Percentiles rank a stretch among this genome's conserved stretches.
phyloP scores from a whole-genome alignment of 116 monocot genomes.

The Phalaenopsis hybrid region DNA sequence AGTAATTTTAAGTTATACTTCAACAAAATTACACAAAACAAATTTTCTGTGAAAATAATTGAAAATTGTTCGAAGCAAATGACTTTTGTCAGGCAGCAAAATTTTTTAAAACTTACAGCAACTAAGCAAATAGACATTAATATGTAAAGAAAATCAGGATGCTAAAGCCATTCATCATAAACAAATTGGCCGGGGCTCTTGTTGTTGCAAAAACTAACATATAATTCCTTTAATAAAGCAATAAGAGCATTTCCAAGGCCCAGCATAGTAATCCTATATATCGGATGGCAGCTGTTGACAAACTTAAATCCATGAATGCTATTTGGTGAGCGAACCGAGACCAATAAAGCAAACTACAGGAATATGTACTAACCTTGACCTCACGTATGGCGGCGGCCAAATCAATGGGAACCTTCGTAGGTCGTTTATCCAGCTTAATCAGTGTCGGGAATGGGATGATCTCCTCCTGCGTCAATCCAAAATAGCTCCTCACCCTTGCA shows the following conservation, averaged over 20 bases:
- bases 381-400: slow-evolving; percentile 61
- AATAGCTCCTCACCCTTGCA: slow-evolving; percentile 31
- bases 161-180: background rate
- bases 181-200: background rate
- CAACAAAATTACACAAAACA: no score
- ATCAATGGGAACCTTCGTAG: slow-evolving; percentile 48
- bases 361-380: slow-evolving; percentile 62
- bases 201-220: background rate
- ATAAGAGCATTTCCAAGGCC: no score
- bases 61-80: background rate
- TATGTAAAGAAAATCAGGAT: background rate
- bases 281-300: background rate
- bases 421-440: slow-evolving; percentile 52
- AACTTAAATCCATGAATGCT: background rate
- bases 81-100: background rate
- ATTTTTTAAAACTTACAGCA: background rate
- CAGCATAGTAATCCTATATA: no score
- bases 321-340: background rate
- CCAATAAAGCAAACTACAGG: background rate
- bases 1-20: no score
- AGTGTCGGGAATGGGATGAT: slow-evolving; percentile 64
- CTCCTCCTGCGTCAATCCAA: slow-evolving; percentile 55
- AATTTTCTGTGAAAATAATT: background rate
- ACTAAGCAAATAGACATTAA: background rate
- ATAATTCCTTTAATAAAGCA: background rate